phyloP scores from a whole-genome alignment of 768 basidiomycete genomes.

The Agaricus blazei region DNA sequence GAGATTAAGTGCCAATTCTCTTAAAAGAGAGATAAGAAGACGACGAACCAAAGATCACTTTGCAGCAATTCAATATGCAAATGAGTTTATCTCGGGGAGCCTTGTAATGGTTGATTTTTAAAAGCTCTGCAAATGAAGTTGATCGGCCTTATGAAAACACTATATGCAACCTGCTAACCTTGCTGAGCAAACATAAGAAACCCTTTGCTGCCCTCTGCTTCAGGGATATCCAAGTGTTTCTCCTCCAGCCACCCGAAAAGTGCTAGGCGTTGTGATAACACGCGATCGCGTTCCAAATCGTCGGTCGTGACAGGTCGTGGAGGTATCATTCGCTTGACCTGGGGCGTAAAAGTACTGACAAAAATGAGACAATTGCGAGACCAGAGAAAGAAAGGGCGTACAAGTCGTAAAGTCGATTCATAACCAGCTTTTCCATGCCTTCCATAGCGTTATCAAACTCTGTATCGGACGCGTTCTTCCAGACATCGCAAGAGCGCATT shows the following conservation, averaged over 20 bases:
- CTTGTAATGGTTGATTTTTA: slow-evolving; percentile 98
- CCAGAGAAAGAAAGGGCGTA: slow-evolving; percentile 35
- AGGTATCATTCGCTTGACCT: slow-evolving; percentile 58
- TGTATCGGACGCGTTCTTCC: slow-evolving; percentile 69
- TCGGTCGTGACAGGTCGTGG: slow-evolving; percentile 83
- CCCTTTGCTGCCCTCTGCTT: slow-evolving; percentile 66
- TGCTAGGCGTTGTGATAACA: slow-evolving; percentile 83
- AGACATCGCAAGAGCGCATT: slow-evolving; percentile 82
- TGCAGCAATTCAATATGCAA: slow-evolving; percentile 96
- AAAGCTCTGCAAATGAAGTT: slow-evolving; percentile 52
- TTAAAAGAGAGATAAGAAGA: slow-evolving; percentile 4
- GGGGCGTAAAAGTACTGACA: slow-evolving; percentile 87
- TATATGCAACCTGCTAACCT: slow-evolving; percentile 38
- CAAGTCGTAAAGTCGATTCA: slow-evolving; percentile 97
- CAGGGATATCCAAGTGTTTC: slow-evolving; percentile 86
- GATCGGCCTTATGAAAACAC: not conserved
- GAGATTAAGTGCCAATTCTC: not conserved
- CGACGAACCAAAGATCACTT: slow-evolving; percentile 85
- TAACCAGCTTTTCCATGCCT: slow-evolving; percentile 99
- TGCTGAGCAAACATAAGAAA: slow-evolving; percentile 88
- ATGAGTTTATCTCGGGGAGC: slow-evolving; percentile 98
- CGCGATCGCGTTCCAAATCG: slow-evolving; percentile 93
- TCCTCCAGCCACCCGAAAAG: slow-evolving; percentile 90
- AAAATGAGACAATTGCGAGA: not conserved
- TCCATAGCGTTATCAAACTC: slow-evolving; percentile 98